Base-by-base conservation (phyloP, 2,329 filamentous ascomycete species). In the Diplodia intermedia region DNA sequence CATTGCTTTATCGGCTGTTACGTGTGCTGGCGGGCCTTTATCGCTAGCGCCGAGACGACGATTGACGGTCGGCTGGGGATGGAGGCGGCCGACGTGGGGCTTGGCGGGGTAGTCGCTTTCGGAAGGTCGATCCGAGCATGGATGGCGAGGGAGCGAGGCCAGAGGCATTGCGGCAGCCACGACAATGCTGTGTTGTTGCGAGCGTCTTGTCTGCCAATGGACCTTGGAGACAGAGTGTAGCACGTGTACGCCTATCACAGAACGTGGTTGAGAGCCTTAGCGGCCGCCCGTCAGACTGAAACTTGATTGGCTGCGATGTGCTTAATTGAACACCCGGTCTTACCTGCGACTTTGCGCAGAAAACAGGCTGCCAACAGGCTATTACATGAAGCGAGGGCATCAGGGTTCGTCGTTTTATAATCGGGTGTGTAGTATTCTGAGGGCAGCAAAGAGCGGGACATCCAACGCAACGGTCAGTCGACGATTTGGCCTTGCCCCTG, bases 401-500 rank as follows among this genome's bases (percentile, higher is more conserved):
- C 18, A 4, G 23, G 18, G 18, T 43, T 47, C 18, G n/a, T 14
- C 18, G 11, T n/a, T 7, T 15, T 20, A n/a, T 31, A 26, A 26
- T 26, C 26, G 26, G 26, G 26, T 26, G 36, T 11, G 36, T 36
- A 47, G 40, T 31, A 14, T n/a, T 26, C 18, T 26, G 29, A 31
- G 56, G 56, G 56, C 40, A 61, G 31, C 40, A 31, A 33, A 61
- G 56, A 31, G 5, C n/a, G 55, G 3, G 26, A 26, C 26, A 26
- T 26, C 26, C 56, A 60, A 29, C 23, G 36, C 31, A 49, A 29
- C 20, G 12, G n/a, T 65, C 31, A 65, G n/a, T 65, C 61, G n/a
- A 54, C 43, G n/a, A 38, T n/a, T 54, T 65, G 61, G 31, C 61
- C 61, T 50, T 65, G 61, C 79, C 66, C 79, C 74, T 67, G 73